Conservation (phyloP, 139 green algal species). For the Chlamydomonas sphaeroides region DNA sequence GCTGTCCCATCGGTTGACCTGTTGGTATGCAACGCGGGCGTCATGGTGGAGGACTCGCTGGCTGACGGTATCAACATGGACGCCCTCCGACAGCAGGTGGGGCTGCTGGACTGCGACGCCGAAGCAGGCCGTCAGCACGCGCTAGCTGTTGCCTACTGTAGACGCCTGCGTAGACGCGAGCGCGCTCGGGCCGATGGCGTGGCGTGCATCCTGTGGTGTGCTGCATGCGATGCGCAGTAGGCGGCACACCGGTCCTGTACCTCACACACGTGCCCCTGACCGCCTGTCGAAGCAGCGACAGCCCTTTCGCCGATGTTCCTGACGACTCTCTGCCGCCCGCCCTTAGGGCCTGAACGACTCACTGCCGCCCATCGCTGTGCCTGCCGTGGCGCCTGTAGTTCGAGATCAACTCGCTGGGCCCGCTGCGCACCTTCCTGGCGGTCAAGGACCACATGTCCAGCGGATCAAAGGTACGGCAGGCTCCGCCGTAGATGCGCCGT, state of each 20-base stretch:
- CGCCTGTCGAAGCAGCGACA: too few species aligned
- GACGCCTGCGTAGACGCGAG: too few species aligned
- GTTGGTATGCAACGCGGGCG: slow-evolving; percentile 58
- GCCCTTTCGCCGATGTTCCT: neutral
- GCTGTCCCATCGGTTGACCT: too few species aligned
- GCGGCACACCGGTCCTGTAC: neutral
- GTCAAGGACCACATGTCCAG: slow-evolving; percentile 35
- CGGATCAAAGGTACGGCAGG: slow-evolving; percentile 58
- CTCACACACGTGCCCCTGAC: neutral
- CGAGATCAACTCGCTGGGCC: slow-evolving; percentile 70
- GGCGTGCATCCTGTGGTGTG: too few species aligned
- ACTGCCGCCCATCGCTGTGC: neutral
- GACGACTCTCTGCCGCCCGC: too few species aligned
- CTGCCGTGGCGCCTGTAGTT: slow-evolving; percentile 48
- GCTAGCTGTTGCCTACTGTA: too few species aligned
- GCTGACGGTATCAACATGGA: slow-evolving; percentile 41
- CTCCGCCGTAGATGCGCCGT: too few species aligned
- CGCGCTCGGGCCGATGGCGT: too few species aligned
- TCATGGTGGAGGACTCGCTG: slow-evolving; percentile 53
- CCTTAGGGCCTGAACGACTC: too few species aligned
- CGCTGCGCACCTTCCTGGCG: slow-evolving; percentile 51
- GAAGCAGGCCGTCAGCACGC: too few species aligned
- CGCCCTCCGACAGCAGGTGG: slow-evolving; percentile 41
- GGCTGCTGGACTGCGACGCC: too few species aligned
- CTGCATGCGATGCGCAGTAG: too few species aligned